phyloP scores from a whole-genome alignment of 331 rosid genomes.

The Prunus yedoensis region DNA sequence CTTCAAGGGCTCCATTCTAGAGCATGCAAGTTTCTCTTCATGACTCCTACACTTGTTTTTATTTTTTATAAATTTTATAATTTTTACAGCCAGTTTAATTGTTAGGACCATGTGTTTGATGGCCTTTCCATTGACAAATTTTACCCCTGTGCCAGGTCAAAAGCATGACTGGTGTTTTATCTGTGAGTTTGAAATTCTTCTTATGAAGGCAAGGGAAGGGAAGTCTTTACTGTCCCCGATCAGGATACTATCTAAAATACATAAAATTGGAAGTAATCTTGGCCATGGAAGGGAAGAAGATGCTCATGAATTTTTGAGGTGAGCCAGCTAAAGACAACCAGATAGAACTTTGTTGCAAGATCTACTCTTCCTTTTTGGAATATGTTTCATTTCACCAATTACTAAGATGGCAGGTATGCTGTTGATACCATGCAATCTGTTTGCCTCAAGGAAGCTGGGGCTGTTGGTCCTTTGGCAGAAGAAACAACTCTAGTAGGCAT shows the following conservation, averaged over 20 bases:
- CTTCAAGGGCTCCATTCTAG: slow-evolving; percentile 74
- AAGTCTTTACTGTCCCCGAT: slow-evolving; percentile 69
- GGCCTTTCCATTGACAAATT: slow-evolving; percentile 11
- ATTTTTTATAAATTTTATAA: not conserved
- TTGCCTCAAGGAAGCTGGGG: slow-evolving; percentile 70
- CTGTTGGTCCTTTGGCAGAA: slow-evolving; percentile 63
- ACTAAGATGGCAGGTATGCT: slow-evolving; percentile 60
- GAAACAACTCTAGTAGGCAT: slow-evolving; percentile 76
- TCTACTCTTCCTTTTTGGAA: not conserved
- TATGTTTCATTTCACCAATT: slow-evolving; percentile 33
- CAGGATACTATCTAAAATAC: slow-evolving; percentile 75
- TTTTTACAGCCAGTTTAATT: slow-evolving; percentile 19
- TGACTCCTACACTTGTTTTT: not conserved
- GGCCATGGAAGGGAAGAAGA: slow-evolving; percentile 88
- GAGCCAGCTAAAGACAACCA: slow-evolving; percentile 31
- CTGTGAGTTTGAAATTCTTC: slow-evolving; percentile 79
- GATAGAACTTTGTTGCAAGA: not conserved
- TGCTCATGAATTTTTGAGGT: slow-evolving; percentile 93
- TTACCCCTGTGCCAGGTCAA: slow-evolving; percentile 42
- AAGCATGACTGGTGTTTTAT: slow-evolving; percentile 88
- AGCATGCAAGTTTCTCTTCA: slow-evolving; percentile 56
- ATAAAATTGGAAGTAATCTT: slow-evolving; percentile 81
- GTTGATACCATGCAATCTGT: slow-evolving; percentile 87
- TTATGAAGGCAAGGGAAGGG: slow-evolving; percentile 78
- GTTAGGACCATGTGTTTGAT: not conserved